Base-by-base conservation (phyloP, 352 stramenopile species). In the Phytopythium mirpurense region DNA sequence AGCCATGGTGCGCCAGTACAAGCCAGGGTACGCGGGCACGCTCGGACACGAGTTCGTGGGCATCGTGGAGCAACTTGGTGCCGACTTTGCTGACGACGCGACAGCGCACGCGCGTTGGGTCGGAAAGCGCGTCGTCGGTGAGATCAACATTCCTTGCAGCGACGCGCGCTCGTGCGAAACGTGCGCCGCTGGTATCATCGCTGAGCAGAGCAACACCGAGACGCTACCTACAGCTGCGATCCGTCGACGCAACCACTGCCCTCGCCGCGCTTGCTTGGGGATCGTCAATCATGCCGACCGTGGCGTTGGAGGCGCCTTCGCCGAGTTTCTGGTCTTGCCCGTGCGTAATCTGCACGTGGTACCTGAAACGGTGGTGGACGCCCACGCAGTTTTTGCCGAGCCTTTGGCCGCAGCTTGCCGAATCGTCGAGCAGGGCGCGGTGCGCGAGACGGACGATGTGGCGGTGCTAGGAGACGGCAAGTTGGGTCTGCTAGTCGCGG, bases 11-110 rank as follows among this genome's bases (percentile, higher is more conserved):
- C 63, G 74, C 29, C 70, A 77, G 36, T 91, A 91, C 71, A 91
- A 91, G 38, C 63, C 68, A 16, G 70, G 74, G 9, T 91, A 90
- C 52, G 63, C 72, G 15, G 75, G 78, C 27, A 70, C 76, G 3
- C 59, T 96, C 21, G 89, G 89, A 36, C 89, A 97, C 59, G 89
- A 97, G 69, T 96, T 96, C 57, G 86, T 97, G 24, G 89, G 87
- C 9, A 73, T 89, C 41, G 85, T 97, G 3, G 68, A 82, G 21
- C 52, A 81, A 42, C 54, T 96, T 21, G 71, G 76, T 34, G 50
- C 46, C 14, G 49, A 72, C 37, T 63, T 45, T 23, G 26, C 29
- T 8, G 61, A 71, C 14, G 63, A 69, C 16, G 45, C 58, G 26
- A 29, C 59, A 23, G 56, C 44, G 14, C 55, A 59, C 18, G 46